These are phyloP conservation scores for Eucalyptus virginea DNA, from an alignment of 345 rosid species.

Conservation along the genomic window DNA sequence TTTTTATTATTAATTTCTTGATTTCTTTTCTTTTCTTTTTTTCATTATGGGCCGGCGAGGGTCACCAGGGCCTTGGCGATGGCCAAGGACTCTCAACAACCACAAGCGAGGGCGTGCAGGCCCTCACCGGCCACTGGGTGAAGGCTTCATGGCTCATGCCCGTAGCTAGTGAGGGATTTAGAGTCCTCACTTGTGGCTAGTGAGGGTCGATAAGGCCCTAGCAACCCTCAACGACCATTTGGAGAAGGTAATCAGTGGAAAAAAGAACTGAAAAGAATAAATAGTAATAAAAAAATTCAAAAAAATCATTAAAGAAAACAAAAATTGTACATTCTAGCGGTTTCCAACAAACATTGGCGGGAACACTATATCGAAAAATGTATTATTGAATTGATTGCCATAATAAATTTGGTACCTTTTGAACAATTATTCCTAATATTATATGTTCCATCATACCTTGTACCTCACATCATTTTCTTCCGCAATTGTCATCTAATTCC, in stretches of 20 bases:
- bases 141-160: not conserved
- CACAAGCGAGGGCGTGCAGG: not conserved
- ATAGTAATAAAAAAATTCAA: rapidly evolving
- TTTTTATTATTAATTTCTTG: too few relatives aligned
- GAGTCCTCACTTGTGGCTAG: not conserved
- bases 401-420: not conserved
- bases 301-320: too few relatives aligned
- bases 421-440: not conserved
- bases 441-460: not conserved
- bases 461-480: not conserved
- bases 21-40: too few relatives aligned
- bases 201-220: not conserved
- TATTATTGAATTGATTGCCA: not conserved
- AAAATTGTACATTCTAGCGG: rapidly evolving
- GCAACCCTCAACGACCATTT: too few relatives aligned
- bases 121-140: rapidly evolving
- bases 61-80: rapidly evolving
- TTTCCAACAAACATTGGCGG: not conserved
- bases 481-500: not conserved
- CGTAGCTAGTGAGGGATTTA: not conserved
- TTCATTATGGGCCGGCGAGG: not conserved
- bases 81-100: too few relatives aligned
- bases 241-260: not conserved
- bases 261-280: too few relatives aligned
- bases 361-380: not conserved